Conservation (phyloP, 176 grass and related monocot species). For the Carex pumila region DNA sequence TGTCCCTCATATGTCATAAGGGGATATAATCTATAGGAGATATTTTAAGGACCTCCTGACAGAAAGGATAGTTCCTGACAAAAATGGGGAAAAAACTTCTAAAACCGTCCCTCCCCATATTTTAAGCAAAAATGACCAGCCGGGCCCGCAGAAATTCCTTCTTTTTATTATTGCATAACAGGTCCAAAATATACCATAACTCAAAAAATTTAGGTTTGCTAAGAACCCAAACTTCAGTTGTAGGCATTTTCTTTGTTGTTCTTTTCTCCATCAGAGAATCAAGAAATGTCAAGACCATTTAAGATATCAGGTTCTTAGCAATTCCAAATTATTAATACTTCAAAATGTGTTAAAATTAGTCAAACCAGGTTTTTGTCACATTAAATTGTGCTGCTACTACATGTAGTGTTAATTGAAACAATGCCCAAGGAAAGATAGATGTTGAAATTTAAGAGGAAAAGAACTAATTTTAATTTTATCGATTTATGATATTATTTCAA, state of each 20-base stretch:
- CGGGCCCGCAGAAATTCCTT: neutral
- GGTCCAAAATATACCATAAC: neutral
- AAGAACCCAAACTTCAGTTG: neutral
- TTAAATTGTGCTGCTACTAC: neutral
- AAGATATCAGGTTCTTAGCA: neutral
- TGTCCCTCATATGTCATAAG: neutral
- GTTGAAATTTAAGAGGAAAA: too few relatives aligned
- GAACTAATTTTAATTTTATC: too few relatives aligned
- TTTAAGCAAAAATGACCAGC: neutral
- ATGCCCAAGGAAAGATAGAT: neutral
- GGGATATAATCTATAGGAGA: neutral
- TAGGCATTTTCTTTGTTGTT: neutral
- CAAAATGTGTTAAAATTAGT: neutral
- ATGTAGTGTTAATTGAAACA: neutral
- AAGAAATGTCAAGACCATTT: neutral
- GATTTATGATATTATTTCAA: too few relatives aligned
- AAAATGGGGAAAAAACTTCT: neutral
- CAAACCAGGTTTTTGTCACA: neutral
- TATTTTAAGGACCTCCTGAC: neutral
- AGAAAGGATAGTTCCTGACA: neutral
- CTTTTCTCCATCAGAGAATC: neutral
- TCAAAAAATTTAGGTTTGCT: neutral
- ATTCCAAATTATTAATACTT: neutral
- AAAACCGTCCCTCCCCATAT: neutral
- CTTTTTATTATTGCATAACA: neutral